Evolutionary conservation across 441 rosid species (phyloP), one percentile per base, ranked within the genome.

Genomic region (Macaranga tanarius): DNA sequence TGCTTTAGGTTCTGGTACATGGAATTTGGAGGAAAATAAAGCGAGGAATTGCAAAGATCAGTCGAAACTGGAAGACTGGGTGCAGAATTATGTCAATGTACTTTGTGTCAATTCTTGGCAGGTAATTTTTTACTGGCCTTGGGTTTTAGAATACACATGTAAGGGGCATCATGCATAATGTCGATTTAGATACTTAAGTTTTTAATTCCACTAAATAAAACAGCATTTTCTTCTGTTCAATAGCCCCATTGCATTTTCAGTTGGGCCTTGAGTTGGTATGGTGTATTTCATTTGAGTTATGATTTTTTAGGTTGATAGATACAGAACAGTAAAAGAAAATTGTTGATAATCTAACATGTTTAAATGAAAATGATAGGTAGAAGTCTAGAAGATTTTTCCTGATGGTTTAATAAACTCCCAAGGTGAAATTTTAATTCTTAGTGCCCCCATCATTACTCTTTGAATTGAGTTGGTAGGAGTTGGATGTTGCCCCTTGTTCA

Each of bases 101-200:
- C 91, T 95, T 42, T 93, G 97, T 75, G 79, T 87, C 67, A 95
- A 93, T 78, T 88, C 97, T 70, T 93, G 98, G 99, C 99, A 95
- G 97, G 99, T 95, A 89, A 15, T 56, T 38, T 54, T 69, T 63
- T 6, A 4, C 8, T 57, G 62, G 20, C 38, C 17, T 10, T 10
- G 56, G 28, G 38, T 58, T 25, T 25, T 28, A 56, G 13, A 38
- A 51, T 61, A 28, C 22, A 31, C 19, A n/a, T 47, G 31, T 56
- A 2, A 47, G 22, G n/a, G 19, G 20, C 40, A 19, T 65, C 45
- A 17, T 55, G 42, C 26, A 20, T 48, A n/a, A 47, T 48, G 17
- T 25, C 45, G 19, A 25, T 47, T 17, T 28, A n/a, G 17, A 45
- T 60, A 45, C n/a, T 38, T 23, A 5, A 28, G 17, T 28, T 17